phyloP scores from a whole-genome alignment of 495 filamentous ascomycete species.

The Podospora bellae-mahoneyi region DNA sequence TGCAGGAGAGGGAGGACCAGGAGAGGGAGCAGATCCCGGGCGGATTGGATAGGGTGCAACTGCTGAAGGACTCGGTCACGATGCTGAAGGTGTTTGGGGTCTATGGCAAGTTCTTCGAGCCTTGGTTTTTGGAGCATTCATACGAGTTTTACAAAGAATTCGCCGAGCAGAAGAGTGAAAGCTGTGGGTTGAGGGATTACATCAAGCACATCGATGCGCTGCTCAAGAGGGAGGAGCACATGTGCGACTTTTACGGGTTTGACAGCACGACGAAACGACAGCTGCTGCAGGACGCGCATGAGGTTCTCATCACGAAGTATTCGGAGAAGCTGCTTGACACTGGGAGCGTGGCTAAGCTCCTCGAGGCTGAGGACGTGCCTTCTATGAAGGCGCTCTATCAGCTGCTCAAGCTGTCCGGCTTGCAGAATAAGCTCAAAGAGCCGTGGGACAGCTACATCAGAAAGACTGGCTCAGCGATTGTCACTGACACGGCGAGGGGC shows the following conservation, averaged over 20 bases:
- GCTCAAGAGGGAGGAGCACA: conserved; percentile 64
- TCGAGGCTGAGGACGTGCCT: conserved; percentile 60
- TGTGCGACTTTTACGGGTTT: conserved; percentile 75
- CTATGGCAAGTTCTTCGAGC: conserved; percentile 78
- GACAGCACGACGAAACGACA: conserved; percentile 76
- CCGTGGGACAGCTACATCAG: conserved; percentile 78
- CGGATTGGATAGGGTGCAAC: conserved; percentile 41
- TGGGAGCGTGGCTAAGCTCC: conserved; percentile 61
- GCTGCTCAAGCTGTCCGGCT: conserved; percentile 62
- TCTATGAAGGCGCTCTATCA: conserved; percentile 73
- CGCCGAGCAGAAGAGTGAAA: conserved; percentile 56
- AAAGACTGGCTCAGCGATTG: conserved; percentile 68
- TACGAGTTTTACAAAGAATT: conserved; percentile 60
- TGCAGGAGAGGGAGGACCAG: conserved; percentile 59
- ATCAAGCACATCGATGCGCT: conserved; percentile 62
- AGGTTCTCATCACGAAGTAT: conserved; percentile 59
- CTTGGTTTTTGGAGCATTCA: conserved; percentile 64
- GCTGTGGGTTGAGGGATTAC: conserved; percentile 62
- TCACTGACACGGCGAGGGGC: conserved; percentile 71
- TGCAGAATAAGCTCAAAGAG: conserved; percentile 60
- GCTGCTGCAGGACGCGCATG: conserved; percentile 66
- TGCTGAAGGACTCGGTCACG: conserved; percentile 67
- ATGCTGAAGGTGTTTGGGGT: conserved; percentile 79
- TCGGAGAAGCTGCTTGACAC: conserved; percentile 58
- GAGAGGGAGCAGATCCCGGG: conserved; percentile 29